phyloP scores from a whole-genome alignment of 2,329 filamentous ascomycete species.

The Curvularia sp. region DNA sequence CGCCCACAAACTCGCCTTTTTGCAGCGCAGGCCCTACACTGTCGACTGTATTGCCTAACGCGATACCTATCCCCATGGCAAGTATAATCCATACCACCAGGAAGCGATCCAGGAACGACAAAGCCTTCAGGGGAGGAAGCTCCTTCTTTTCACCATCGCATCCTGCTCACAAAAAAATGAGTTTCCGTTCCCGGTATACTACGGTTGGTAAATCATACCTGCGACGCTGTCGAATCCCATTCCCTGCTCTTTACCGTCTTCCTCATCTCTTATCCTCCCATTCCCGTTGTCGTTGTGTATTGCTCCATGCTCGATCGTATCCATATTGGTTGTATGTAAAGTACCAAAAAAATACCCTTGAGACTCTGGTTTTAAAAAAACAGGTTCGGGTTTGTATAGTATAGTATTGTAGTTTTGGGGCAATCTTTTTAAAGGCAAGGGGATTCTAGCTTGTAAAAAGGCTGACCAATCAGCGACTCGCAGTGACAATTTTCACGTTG shows the following conservation, averaged over 20 bases:
- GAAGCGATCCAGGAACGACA: conserved; percentile 56
- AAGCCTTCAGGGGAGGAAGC: conserved; percentile 48
- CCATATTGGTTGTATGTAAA: conserved; percentile 17
- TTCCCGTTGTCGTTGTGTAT: conserved; percentile 11
- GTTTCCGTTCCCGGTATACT: conserved; percentile 3
- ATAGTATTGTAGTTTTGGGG: neutral
- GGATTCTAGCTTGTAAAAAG: neutral
- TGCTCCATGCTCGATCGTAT: conserved; percentile 26
- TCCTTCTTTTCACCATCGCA: conserved; percentile 1
- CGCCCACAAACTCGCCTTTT: conserved; percentile 74
- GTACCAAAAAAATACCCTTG: too few species aligned
- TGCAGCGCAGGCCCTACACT: conserved; percentile 68
- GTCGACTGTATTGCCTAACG: conserved; percentile 78
- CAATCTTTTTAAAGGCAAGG: neutral
- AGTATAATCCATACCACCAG: conserved; percentile 72
- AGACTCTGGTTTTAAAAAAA: too few species aligned
- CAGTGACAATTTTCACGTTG: conserved; percentile 4
- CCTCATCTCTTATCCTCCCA: neutral
- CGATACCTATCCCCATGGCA: conserved; percentile 77
- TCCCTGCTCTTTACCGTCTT: conserved; percentile 5
- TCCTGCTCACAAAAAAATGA: conserved; percentile 8
- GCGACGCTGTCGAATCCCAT: neutral
- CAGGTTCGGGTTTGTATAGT: neutral
- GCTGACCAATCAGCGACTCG: neutral
- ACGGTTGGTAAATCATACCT: neutral